Evolutionary conservation across 2,329 filamentous ascomycete genomes (phyloP).

Genomic region (Trichoderma guizhouense): DNA sequence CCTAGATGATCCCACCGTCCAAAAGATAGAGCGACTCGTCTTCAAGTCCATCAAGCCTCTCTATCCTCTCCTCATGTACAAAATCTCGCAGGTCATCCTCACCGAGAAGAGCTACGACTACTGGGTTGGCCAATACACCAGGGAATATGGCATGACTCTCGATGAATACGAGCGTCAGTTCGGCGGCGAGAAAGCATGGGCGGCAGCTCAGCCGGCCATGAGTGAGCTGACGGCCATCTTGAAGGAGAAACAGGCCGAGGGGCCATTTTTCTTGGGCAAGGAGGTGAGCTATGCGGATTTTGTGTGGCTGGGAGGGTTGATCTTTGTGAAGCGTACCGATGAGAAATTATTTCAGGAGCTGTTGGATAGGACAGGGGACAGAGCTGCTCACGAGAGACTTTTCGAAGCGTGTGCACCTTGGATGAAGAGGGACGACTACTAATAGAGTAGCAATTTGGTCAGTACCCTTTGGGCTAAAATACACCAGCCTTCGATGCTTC

Average conservation of each 20-base stretch:
- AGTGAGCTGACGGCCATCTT: slow-evolving; percentile 43
- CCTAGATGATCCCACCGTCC: slow-evolving; percentile 51
- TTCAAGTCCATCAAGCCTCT: slow-evolving; percentile 32
- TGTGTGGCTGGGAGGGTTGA: slow-evolving; percentile 48
- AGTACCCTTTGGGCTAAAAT: not conserved
- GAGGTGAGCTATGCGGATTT: slow-evolving; percentile 57
- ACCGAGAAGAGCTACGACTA: slow-evolving; percentile 49
- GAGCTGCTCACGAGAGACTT: slow-evolving; percentile 36
- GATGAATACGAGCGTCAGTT: slow-evolving; percentile 45
- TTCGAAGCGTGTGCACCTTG: slow-evolving; percentile 41
- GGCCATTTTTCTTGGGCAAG: slow-evolving; percentile 60
- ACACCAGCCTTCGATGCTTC: not conserved
- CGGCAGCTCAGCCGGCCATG: slow-evolving; percentile 37
- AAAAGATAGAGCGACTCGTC: slow-evolving; percentile 43
- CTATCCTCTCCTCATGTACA: slow-evolving; percentile 42
- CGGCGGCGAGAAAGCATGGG: slow-evolving; percentile 51
- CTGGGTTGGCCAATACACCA: slow-evolving; percentile 52
- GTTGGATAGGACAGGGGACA: slow-evolving; percentile 38
- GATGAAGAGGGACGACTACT: slow-evolving; percentile 39
- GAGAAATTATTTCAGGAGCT: slow-evolving; percentile 34
- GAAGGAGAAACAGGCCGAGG: slow-evolving; percentile 48
- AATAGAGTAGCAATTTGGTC: not conserved
- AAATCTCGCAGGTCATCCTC: slow-evolving; percentile 50
- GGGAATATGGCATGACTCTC: slow-evolving; percentile 50
- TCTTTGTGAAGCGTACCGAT: slow-evolving; percentile 39